These are phyloP conservation scores for Amanita pallidorosea DNA, from an alignment of 768 basidiomycete genomes.

Conservation along the genomic window DNA sequence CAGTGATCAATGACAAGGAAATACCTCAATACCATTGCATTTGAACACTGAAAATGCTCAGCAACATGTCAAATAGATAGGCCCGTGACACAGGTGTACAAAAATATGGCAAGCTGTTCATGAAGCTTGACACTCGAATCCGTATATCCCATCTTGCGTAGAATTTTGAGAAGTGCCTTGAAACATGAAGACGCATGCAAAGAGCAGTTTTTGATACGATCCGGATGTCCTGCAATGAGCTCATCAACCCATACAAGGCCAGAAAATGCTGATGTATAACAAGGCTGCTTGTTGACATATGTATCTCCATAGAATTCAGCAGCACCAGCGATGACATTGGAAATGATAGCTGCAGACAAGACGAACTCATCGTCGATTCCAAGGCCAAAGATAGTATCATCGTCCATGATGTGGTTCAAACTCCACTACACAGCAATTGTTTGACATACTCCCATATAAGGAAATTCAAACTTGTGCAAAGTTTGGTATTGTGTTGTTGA, in stretches of 20 bases:
- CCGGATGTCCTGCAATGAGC: neutral
- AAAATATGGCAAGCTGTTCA: constrained; percentile 18
- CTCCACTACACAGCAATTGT: neutral
- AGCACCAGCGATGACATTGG: neutral
- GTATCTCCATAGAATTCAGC: neutral
- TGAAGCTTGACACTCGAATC: constrained; percentile 3
- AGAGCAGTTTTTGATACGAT: neutral
- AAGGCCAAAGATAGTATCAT: too few relatives aligned
- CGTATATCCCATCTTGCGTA: neutral
- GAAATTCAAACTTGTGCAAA: neutral
- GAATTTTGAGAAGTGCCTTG: neutral
- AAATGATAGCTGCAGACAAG: too few relatives aligned
- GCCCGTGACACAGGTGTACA: constrained; percentile 14
- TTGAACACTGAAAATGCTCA: constrained; percentile 18
- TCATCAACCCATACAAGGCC: neutral
- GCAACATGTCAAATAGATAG: constrained; percentile 12
- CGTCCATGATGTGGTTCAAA: too few relatives aligned
- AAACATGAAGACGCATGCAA: neutral
- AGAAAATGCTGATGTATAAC: neutral
- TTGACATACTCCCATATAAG: neutral
- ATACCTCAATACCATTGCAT: constrained; percentile 19
- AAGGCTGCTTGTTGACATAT: neutral
- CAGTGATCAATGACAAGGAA: neutral
- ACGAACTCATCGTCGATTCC: too few relatives aligned
- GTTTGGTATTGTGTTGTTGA: neutral